Conservation (phyloP, 345 rosid species). For the Garcia nutans region DNA sequence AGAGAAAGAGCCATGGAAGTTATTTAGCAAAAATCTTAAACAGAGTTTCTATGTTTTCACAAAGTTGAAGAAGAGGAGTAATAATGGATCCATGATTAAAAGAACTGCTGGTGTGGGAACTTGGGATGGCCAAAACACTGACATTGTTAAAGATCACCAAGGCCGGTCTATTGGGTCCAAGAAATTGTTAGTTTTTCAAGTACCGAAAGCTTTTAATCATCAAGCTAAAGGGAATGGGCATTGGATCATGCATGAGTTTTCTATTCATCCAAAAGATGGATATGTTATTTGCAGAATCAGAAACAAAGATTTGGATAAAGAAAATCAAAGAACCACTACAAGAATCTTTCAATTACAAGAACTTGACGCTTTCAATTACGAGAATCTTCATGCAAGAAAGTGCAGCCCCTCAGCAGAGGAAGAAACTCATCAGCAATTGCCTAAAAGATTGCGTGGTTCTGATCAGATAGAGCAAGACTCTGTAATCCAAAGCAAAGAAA, state of each 20-base stretch:
- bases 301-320: not conserved
- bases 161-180: not conserved
- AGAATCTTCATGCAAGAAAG: too few relatives aligned
- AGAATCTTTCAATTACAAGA: too few relatives aligned
- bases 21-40: not conserved
- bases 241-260: not conserved
- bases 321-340: not conserved
- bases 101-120: not conserved
- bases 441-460: too few relatives aligned
- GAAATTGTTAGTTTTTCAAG: not conserved
- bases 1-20: not conserved
- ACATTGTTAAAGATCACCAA: not conserved
- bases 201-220: not conserved
- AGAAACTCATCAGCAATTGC: too few relatives aligned
- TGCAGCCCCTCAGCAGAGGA: too few relatives aligned
- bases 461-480: too few relatives aligned
- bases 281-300: not conserved
- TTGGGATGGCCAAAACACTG: not conserved
- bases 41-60: not conserved
- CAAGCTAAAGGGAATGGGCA: not conserved
- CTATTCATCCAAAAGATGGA: not conserved
- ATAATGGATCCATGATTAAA: not conserved
- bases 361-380: too few relatives aligned
- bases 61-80: not conserved
- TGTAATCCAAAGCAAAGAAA: too few relatives aligned